phyloP scores from a whole-genome alignment of 169 alveolate genomes.

The Cryptosporidium tyzzeri region DNA sequence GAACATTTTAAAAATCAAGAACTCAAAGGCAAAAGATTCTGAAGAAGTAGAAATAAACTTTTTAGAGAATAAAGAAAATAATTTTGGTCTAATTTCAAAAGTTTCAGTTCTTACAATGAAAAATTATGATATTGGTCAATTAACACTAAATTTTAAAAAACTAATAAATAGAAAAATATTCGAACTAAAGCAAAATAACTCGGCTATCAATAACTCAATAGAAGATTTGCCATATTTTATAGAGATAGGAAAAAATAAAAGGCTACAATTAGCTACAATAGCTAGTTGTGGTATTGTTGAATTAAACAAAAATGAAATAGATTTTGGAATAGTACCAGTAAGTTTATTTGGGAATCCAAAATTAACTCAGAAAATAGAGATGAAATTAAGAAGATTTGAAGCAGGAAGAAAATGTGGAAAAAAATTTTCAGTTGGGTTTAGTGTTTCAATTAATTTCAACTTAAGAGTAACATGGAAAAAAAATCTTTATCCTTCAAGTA shows the following conservation, averaged over 20 bases:
- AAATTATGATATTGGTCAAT: neutral
- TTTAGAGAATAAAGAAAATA: neutral
- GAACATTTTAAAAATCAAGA: neutral
- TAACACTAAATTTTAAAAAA: neutral
- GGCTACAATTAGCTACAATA: slow-evolving; percentile 4
- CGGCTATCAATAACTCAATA: neutral
- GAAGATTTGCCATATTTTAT: slow-evolving; percentile 27
- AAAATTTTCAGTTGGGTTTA: neutral
- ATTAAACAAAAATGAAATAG: neutral
- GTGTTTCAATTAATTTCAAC: neutral
- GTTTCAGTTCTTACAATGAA: neutral
- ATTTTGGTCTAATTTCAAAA: neutral
- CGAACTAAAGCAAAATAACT: neutral
- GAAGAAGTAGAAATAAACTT: neutral
- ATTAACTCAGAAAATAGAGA: neutral
- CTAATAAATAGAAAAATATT: neutral
- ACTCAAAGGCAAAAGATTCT: neutral
- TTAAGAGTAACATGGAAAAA: neutral
- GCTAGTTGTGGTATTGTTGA: slow-evolving; percentile 27
- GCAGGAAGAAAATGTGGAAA: neutral
- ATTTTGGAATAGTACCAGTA: slow-evolving; percentile 64
- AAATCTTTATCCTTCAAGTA: neutral
- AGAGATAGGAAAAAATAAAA: neutral
- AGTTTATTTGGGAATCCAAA: slow-evolving; percentile 2
- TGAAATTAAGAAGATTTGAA: neutral